Base-by-base conservation (phyloP, 192 early-diverging fungal species). In the Umbelopsis ramanniana region DNA sequence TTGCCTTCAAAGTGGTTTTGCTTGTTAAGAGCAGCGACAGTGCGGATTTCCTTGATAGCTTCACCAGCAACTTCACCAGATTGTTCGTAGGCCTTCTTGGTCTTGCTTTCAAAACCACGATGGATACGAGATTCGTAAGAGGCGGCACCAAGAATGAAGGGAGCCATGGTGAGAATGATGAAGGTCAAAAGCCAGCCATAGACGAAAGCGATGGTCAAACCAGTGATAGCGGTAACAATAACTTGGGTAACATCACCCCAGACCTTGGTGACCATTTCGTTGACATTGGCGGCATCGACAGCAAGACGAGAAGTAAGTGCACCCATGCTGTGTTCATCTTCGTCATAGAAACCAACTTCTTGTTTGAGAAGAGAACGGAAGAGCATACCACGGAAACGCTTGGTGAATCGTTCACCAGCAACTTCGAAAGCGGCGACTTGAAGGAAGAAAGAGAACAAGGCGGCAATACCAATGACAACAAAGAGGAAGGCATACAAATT, bases 281-380 rank as follows among this genome's bases (percentile, higher is more conserved):
- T 76, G 0, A 81, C 73, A 68, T 81, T 81, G 26, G 73, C 68
- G 22, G 95, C 91, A 76, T 98, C 97, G n/a, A 89, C 86, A 11
- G 96, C 90, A 50, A 98, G 85, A 35, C 86, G 78, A 15, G 91
- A 84, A 21, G 93, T 93, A 57, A 98, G 76, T 17, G 89, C 87
- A 47, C 97, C 97, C 9, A 89, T 87, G 47, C 85, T 84, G 74
- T 93, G 89, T 33, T 86, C 83, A 53, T 90, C 88, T 15, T 86
- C 77, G 78, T 98, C 96, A 83, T 94, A 98, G 81, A 86, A 98
- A 7, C 78, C 92, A 50, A 95, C 89, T 53, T 97, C 93, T 81
- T 98, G 96, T 15, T 85, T 80, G 67, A 97, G 71, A 69, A 96
- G 88, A 11, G 91, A 78, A 0, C 76, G 68, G 85, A 97, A 97